Base-by-base conservation (phyloP, 768 basidiomycete genomes). In the Termitomyces sp. region DNA sequence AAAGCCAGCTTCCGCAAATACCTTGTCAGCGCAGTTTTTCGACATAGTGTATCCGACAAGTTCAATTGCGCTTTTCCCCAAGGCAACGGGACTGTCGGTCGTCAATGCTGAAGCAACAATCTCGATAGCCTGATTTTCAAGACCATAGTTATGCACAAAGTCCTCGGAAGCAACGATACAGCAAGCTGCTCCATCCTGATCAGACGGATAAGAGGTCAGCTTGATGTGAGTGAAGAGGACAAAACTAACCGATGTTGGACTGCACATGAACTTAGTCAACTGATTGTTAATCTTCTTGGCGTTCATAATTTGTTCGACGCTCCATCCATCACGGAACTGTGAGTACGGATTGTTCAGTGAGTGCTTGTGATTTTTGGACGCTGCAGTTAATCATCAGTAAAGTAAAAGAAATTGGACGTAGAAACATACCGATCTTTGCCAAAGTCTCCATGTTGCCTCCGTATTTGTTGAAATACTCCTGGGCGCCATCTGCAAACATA, bases 41-140 rank as follows among this genome's bases (percentile, higher is more conserved):
- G 88, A 80, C 90, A 94, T 94, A 55, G 78, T 72, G 54, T 87
- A 92, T 2, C 91, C 92, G n/a, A 89, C 83, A 3, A 92, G 77
- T 59, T 93, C 87, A 83, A 95, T 93, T 1, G 88, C 80, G 63
- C 85, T 88, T 31, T 72, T 80, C 64, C 89, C 85, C 61, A 89
- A 91, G 2, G 90, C 81, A 15, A 71, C 70, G 2, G 83, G 76
- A 13, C 78, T 76, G 66, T 93, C 93, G 0, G 91, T 94, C 39
- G 77, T 74, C 37, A 93, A 73, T 3, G 78, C 80, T 61, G 82
- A 81, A 0, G 85, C 81, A 22, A 89, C 84, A 49, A 95, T 85
- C 67, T 94, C 92, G 61, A 93, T 91, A 16, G 91, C 90, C 67
- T 94, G 92, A 67, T 92, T 94, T 72, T 93, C 87, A 9, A 93